Base-by-base conservation (phyloP, 2,329 filamentous ascomycete genomes). In the Penicillium crustosum region DNA sequence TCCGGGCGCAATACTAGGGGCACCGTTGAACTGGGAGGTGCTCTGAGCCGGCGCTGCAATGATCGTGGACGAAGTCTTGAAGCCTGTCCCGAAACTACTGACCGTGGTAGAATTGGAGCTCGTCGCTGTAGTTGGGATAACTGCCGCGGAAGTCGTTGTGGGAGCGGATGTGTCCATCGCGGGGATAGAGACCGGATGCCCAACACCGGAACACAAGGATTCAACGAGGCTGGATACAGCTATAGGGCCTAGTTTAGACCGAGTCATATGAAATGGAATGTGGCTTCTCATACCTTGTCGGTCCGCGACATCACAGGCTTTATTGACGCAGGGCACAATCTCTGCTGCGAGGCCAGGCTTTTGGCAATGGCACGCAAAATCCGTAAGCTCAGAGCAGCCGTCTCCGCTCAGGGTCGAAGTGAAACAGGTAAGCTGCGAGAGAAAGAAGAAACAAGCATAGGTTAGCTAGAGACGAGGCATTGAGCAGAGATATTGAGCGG, bases 311-410 rank as follows among this genome's bases (percentile, higher is more conserved):
- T 43, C 49, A 43, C 49, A 52, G 38, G 49, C 38, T 43, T 52
- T 43, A 43, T 52, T 52, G 19, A 52, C 19, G 38, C 49, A 52
- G 8, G 49, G 49, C 38, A 52, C 49, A 35, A 52, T 52, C n/a
- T 52, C 49, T 15, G 19, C 49, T 43, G 27, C 49, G 27, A 52
- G 49, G 27, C 49, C 38, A 52, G 49, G 49, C 49, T 43, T 42
- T 52, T 52, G 49, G 38, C 49, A 52, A 52, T 52, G 49, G 38
- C 49, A 52, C 13, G 38, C 49, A 6, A 52, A 52, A 25, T 52
- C 49, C 23, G 49, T 52, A 25, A 52, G 49, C 13, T 52, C 49
- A 52, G 49, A 52, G 49, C 49, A 52, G 49, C 49, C 49, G 15
- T 52, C 49, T 6, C 49, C 38, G 15, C 4, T 5, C 25, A 52